These are phyloP conservation scores for Tetrahymena borealis DNA, from an alignment of 73 alveolate genomes.

Conservation along the genomic window DNA sequence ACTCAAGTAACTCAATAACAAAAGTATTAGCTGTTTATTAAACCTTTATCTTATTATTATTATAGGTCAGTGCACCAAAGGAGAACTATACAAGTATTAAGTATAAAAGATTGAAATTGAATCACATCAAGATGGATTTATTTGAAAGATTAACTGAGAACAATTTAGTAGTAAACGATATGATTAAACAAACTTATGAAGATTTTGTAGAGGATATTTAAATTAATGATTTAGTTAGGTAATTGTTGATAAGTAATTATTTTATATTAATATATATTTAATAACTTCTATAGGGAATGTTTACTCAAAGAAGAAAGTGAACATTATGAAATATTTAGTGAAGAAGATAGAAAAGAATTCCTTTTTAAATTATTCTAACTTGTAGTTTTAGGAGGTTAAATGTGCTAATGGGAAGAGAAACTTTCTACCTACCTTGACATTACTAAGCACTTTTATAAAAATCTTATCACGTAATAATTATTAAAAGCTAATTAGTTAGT, in stretches of 20 bases:
- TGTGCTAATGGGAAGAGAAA: conserved; percentile 35
- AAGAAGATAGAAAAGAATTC: conserved; percentile 14
- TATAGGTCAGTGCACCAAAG: not conserved
- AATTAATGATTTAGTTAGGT: not conserved
- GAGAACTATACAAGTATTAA: not conserved
- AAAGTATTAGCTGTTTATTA: not conserved
- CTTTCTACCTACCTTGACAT: not conserved
- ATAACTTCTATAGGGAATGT: conserved; percentile 15
- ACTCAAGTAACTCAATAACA: not conserved
- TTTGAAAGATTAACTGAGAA: not conserved
- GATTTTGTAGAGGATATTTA: not conserved
- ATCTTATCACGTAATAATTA: not conserved
- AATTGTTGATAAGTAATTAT: not conserved
- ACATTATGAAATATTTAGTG: conserved; percentile 9
- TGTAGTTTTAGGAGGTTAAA: conserved; percentile 19
- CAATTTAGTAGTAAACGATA: not conserved
- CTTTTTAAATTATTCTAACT: conserved; percentile 11
- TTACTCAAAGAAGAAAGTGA: conserved; percentile 34
- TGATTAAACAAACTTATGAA: not conserved
- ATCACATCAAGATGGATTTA: not conserved
- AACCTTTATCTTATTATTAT: not conserved
- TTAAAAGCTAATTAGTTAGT: too few relatives aligned
- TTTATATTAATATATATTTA: not conserved
- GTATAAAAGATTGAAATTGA: not conserved
- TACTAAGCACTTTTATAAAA: conserved; percentile 4